These are phyloP conservation scores for Cardamine resedifolia DNA, from an alignment of 345 rosid species.

Conservation along the genomic window DNA sequence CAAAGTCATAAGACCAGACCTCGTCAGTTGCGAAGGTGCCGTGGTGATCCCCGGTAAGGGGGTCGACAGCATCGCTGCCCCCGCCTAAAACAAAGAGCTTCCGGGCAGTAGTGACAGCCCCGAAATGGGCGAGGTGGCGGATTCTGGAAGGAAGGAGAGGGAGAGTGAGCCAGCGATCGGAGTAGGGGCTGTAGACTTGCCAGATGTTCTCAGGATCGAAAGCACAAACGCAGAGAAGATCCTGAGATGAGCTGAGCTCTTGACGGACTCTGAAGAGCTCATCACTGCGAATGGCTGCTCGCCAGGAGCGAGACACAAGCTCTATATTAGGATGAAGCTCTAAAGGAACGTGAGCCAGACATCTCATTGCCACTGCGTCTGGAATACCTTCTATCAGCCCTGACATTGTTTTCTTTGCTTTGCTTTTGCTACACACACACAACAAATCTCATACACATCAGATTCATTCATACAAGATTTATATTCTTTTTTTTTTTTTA, in stretches of 20 bases:
- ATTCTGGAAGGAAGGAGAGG: slow-evolving; percentile 86
- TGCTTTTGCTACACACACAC: background rate
- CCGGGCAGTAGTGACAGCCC: slow-evolving; percentile 63
- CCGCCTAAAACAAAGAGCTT: slow-evolving; percentile 91
- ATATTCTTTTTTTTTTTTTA: too few relatives aligned
- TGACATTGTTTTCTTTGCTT: slow-evolving; percentile 73
- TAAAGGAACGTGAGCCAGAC: slow-evolving; percentile 90
- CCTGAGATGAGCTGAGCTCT: slow-evolving; percentile 69
- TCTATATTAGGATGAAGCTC: slow-evolving; percentile 70
- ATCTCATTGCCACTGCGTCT: slow-evolving; percentile 84
- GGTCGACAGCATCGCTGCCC: slow-evolving; percentile 94
- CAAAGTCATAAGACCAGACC: slow-evolving; percentile 91
- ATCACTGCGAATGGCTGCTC: slow-evolving; percentile 63
- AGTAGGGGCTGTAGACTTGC: slow-evolving; percentile 88
- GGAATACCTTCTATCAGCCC: slow-evolving; percentile 92
- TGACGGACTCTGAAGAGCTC: slow-evolving; percentile 77
- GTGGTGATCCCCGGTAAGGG: slow-evolving; percentile 85
- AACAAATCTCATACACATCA: slow-evolving; percentile 1
- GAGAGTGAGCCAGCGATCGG: slow-evolving; percentile 84
- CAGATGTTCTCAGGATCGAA: slow-evolving; percentile 92
- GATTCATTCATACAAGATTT: background rate
- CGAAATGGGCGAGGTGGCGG: slow-evolving; percentile 87
- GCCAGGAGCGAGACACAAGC: slow-evolving; percentile 96
- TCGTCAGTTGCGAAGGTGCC: slow-evolving; percentile 92
- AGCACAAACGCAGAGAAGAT: slow-evolving; percentile 78